Percentiles rank a stretch among this genome's conserved stretches.
phyloP scores from a whole-genome alignment of 306 rosid genomes.

The Glycine soja region DNA sequence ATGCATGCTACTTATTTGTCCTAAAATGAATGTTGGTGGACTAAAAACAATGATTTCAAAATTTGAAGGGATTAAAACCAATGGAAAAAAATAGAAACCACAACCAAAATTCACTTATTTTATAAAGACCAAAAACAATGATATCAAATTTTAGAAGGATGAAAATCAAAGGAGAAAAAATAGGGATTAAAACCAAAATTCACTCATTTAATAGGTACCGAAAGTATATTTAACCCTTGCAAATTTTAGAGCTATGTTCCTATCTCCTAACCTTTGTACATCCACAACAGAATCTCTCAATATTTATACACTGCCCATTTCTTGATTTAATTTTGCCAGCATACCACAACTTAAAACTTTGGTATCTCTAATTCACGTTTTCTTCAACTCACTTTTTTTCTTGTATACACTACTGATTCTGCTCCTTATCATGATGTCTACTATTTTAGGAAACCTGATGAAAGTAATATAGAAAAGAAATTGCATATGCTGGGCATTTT shows the following conservation, averaged over 20 bases:
- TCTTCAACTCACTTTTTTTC: background rate
- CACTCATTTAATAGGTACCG: background rate
- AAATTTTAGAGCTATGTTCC: conserved; percentile 5
- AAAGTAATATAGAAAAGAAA: conserved; percentile 3
- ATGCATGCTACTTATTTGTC: no score
- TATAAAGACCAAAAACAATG: no score
- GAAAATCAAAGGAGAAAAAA: background rate
- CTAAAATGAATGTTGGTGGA: background rate
- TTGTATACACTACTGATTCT: background rate
- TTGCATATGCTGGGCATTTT: conserved; percentile 15
- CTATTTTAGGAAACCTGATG: conserved; percentile 24
- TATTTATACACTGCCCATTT: background rate
- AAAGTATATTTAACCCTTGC: background rate
- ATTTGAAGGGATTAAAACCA: background rate
- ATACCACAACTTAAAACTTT: background rate
- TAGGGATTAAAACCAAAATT: background rate
- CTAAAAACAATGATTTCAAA: background rate
- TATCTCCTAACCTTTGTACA: background rate
- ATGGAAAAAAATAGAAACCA: no score
- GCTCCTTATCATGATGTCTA: background rate
- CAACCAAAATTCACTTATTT: no score
- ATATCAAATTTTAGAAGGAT: background rate
- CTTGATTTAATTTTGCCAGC: background rate
- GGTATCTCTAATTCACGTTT: background rate
- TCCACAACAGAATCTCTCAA: background rate